A percentile compares a stretch with the other conserved stretches of the same genome.
These are phyloP conservation scores for Moniliophthora roreri DNA, from an alignment of 1,284 basidiomycete species.

Conservation along the genomic window DNA sequence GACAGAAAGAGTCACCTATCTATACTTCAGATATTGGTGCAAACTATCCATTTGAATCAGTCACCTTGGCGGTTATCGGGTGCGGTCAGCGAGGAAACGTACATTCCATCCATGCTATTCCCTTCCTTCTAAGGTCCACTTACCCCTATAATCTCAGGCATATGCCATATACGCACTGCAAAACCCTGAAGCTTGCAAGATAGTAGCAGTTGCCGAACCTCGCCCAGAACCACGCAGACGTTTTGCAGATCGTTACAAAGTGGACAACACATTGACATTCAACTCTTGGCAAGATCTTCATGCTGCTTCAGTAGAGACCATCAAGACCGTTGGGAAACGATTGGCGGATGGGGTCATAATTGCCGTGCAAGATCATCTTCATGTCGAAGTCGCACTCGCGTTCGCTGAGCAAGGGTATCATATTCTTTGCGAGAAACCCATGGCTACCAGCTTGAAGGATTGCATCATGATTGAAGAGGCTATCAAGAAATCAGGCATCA, in stretches of 20 bases:
- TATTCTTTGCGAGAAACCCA: slow-evolving; percentile 88
- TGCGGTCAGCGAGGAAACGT: slow-evolving; percentile 82
- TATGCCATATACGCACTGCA: slow-evolving; percentile 67
- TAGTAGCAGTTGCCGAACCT: slow-evolving; percentile 84
- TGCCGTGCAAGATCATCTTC: slow-evolving; percentile 77
- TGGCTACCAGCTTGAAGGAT: slow-evolving; percentile 75
- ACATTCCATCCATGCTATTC: too few relatives aligned
- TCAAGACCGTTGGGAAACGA: slow-evolving; percentile 59
- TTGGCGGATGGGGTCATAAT: slow-evolving; percentile 81
- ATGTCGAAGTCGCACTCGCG: slow-evolving; percentile 68
- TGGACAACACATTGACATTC: slow-evolving; percentile 70
- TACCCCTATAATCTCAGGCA: slow-evolving; percentile 37
- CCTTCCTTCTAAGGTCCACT: not conserved
- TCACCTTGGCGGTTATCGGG: slow-evolving; percentile 64
- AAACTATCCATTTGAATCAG: slow-evolving; percentile 26
- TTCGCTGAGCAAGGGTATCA: slow-evolving; percentile 83
- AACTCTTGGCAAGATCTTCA: slow-evolving; percentile 71
- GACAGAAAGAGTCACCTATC: slow-evolving; percentile 21
- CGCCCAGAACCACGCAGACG: slow-evolving; percentile 60
- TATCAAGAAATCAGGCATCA: slow-evolving; percentile 62
- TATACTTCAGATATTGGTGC: slow-evolving; percentile 16
- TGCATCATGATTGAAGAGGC: slow-evolving; percentile 75
- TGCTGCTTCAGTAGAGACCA: slow-evolving; percentile 63
- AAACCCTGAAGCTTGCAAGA: slow-evolving; percentile 63
- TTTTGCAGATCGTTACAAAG: slow-evolving; percentile 54